A percentile compares a stretch with the other conserved stretches of the same genome.
Evolutionary conservation across 169 alveolate species (phyloP).

Genomic region (Cytauxzoon felis): DNA sequence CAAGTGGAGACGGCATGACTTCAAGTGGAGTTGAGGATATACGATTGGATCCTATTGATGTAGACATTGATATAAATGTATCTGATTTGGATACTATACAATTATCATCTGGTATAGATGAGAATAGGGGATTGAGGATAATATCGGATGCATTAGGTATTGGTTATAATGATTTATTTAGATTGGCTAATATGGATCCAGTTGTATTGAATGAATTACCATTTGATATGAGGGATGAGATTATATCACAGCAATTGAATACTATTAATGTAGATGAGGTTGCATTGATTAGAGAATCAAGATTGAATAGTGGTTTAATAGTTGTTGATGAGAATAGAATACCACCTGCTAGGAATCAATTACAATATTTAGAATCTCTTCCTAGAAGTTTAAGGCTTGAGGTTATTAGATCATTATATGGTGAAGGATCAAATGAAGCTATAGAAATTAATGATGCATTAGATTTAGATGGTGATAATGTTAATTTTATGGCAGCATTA

Average conservation of each 20-base stretch:
- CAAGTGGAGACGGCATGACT: too few relatives aligned
- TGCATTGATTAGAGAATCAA: constrained; percentile 4
- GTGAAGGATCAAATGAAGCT: constrained; percentile 5
- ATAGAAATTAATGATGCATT: constrained; percentile 14
- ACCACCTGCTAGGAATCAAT: background rate
- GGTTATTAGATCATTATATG: constrained; percentile 13
- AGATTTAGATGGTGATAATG: constrained; percentile 13
- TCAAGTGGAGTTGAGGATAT: too few relatives aligned
- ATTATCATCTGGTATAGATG: background rate
- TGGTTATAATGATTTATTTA: constrained; percentile 23
- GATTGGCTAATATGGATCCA: constrained; percentile 55
- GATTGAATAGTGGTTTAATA: background rate
- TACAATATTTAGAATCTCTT: constrained; percentile 36
- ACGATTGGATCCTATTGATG: too few relatives aligned
- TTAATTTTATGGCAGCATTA: constrained; percentile 17
- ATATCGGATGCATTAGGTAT: constrained; percentile 45
- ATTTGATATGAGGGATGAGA: constrained; percentile 49
- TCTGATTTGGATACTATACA: background rate
- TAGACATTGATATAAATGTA: too few relatives aligned
- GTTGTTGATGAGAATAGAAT: background rate
- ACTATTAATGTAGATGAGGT: constrained; percentile 39
- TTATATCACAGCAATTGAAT: constrained; percentile 44
- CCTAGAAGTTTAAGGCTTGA: constrained; percentile 32
- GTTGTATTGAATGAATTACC: constrained; percentile 58
- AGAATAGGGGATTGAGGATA: constrained; percentile 20